Base-by-base conservation (phyloP, 2,329 filamentous ascomycete species). In the Colletotrichum cuscutae region DNA sequence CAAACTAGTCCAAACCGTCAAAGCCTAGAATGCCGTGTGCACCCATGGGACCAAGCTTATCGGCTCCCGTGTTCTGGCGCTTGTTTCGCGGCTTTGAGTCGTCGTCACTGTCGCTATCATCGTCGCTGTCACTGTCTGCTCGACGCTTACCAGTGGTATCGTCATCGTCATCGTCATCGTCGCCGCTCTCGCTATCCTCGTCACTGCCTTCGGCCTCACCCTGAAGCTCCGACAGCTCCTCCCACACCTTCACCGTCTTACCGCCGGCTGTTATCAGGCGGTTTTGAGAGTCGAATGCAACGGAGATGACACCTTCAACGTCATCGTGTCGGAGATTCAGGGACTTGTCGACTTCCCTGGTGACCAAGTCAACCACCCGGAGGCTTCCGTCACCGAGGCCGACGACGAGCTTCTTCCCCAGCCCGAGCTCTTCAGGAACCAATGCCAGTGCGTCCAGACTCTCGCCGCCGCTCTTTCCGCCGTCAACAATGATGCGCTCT, bases 221-320 rank as follows among this genome's bases (percentile, higher is more conserved):
- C 26, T 88, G 86, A 3, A 87, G 80, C 70, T 85, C 86, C n/a
- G 89, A 85, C 73, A 92, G 89, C 79, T 97, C 91, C 93, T 97
- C 91, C 97, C 97, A 99, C 2, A 98, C 92, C 82, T 98, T 98
- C 75, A 99, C 89, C 0, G 91, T 91, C 77, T 89, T 89, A 0
- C 97, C 97, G 66, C 97, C 97, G 12, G 95, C 95, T 78, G 92
- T 97, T 76, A 99, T 95, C 87, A 99, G 90, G 58, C 97, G 89
- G 58, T 95, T 94, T 64, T 92, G 90, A 63, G 93, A 92, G 82
- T 98, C 97, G 75, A 98, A 97, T 1, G 89, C 93, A 0, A 99
- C 82, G 0, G 90, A 93, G 1, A 95, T 89, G 4, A 98, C 95
- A 2, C 93, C 93, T 80, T 98, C 96, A 22, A 97, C 84, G 72